Conservation (phyloP, 129 eudicot species). For the Pulicaria dysenterica region DNA sequence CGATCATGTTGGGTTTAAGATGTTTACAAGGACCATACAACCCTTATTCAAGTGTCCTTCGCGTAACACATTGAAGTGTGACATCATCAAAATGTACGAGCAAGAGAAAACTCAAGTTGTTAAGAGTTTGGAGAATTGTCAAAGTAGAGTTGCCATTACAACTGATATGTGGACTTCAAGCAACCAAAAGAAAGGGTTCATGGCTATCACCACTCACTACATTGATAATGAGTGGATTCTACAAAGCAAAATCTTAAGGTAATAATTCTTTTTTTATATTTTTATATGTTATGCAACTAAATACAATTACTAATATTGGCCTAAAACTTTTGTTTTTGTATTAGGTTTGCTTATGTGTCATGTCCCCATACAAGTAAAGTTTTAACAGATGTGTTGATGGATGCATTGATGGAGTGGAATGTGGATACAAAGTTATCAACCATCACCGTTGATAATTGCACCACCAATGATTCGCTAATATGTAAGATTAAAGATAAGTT, state of each 20-base stretch:
- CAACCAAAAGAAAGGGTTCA: conserved; percentile 15
- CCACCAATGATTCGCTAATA: neutral
- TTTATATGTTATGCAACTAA: no score
- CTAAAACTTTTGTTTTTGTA: neutral
- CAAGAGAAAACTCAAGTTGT: no score
- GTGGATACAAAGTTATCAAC: neutral
- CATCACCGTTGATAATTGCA: conserved; percentile 1
- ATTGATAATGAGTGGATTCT: neutral
- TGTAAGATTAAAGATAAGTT: conserved; percentile 9
- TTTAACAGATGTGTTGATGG: neutral
- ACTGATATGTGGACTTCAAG: neutral
- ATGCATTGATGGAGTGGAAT: neutral
- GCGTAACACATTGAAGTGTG: neutral
- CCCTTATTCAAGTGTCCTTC: neutral
- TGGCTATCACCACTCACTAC: neutral
- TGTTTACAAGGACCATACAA: neutral
- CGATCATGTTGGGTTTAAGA: neutral
- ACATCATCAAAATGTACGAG: no score
- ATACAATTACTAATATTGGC: no score
- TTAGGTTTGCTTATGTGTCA: conserved; percentile 6
- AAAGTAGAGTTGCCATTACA: neutral
- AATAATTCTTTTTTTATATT: neutral
- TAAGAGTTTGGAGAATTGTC: no score
- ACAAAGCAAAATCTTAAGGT: neutral
- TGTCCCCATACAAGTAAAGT: neutral